Base-by-base conservation (phyloP, 257 asterid species). In the Schizonepeta tenuifolia region DNA sequence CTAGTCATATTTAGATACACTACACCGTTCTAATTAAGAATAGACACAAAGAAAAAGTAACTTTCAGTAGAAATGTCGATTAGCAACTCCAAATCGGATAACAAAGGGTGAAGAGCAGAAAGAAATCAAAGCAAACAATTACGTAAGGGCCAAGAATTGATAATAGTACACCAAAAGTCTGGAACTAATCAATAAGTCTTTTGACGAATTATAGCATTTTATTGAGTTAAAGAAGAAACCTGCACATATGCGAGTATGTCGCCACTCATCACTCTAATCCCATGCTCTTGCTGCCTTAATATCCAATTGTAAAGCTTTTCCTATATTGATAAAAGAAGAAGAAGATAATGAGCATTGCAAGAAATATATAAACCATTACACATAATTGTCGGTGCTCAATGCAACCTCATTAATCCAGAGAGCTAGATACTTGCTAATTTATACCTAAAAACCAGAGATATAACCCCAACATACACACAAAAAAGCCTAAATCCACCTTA, bases 221-320 rank as follows among this genome's bases (percentile, higher is more conserved):
- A 13, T 24, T 18, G 47, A n/a, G 74, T 49, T 18, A 59, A 59
- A 26, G 49, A 71, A 73, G 17, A 66, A 65, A 88, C 94, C 94
- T 88, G 94, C 61, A 86, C 54, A 78, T 86, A 79, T 28, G 87
- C 75, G 11, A 82, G 35, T 65, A 88, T 86, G 67, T 85, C 90
- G 13, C 83, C 88, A 38, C 89, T 70, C 79, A 76, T 84, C 59
- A 86, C 86, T 79, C 89, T 79, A 36, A 56, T 55, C 18, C 89
- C 94, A 24, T 80, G 84, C 79, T 86, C 88, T 56, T 88, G 94
- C 72, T 80, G 83, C 54, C 94, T 83, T 77, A 71, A 77, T 36
- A 88, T 77, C 89, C 89, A 86, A 71, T 65, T 79, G 55, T 77
- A 78, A 62, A 85, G 89, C 73, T 85, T 85, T 78, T 83, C 94